Evolutionary conservation across 1,139 yeast species (phyloP), one percentile per base, ranked within the genome.

Genomic region (Diutina pseudorugosa): DNA sequence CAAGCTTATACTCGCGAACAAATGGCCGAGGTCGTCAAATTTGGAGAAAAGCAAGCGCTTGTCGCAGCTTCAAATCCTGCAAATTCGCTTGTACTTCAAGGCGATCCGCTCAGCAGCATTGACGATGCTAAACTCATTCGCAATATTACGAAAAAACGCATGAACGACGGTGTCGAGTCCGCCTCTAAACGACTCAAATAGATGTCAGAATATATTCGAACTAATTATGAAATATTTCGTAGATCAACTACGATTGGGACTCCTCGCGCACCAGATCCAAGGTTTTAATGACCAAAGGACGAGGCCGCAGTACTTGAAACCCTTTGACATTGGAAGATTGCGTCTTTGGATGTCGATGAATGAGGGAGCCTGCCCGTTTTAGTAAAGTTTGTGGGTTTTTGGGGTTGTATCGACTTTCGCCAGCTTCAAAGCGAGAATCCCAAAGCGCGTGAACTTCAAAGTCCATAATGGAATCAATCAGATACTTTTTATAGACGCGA

Each of bases 111-210:
- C 56, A 67, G 64, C 51, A 58, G 76, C 40, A 76, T 84, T 43
- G 77, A 75, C 11, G 90, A 83, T 64, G 77, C 70, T 1, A 83
- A 82, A 61, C 65, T 83, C 51, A 63, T 81, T 51, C 71, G 78
- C 53, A 82, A 80, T 58, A 73, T 83, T 20, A 57, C 77, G 53
- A 83, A 83, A 61, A 73, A 82, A 59, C 30, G 49, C 20, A 16
- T 8, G 18, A 18, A n/a, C 19, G 20, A n/a, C 1, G 42, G 20
- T 5, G n/a, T 9, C 18, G 42, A 18, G 20, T 18, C 36, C n/a
- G n/a, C 42, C 20, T n/a, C 42, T 7, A 51, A 51, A 12, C 54
- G 50, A 47, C 52, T 51, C 19, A 41, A 20, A 12, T 57, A 58
- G 52, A 30, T 30, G 36, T 30, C 12, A 40, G 23, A 40, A 50